phyloP scores from a whole-genome alignment of 768 basidiomycete species.

The Pulveroboletus sp. region DNA sequence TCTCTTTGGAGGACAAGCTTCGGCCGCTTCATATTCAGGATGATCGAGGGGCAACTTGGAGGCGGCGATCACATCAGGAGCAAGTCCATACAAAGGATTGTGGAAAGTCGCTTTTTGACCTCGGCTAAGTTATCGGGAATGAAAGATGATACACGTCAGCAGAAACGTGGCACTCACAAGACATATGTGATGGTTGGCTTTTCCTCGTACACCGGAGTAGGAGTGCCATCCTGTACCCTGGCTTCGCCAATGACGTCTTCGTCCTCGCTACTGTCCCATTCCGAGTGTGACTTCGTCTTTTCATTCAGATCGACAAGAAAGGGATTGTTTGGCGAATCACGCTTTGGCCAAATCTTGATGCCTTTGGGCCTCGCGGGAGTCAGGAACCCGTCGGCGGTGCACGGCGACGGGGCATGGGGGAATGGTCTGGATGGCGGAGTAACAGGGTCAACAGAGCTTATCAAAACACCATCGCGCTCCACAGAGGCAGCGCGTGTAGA shows the following conservation, averaged over 20 bases:
- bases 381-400: conserved; percentile 22
- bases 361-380: conserved; percentile 39
- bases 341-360: conserved; percentile 34
- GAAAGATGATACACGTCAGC: not conserved
- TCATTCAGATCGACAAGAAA: conserved; percentile 46
- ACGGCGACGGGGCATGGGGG: conserved; percentile 20
- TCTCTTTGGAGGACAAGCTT: conserved; percentile 50
- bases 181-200: conserved; percentile 65
- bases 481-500: conserved; percentile 26
- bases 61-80: conserved; percentile 36
- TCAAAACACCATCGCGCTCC: conserved; percentile 10
- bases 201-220: conserved; percentile 41
- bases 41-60: conserved; percentile 56
- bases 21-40: conserved; percentile 59
- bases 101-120: conserved; percentile 58
- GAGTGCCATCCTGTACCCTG: conserved; percentile 34
- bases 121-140: conserved; percentile 43
- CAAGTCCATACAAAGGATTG: conserved; percentile 57
- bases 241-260: conserved; percentile 32
- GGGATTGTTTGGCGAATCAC: conserved; percentile 70
- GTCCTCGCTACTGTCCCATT: conserved; percentile 34
- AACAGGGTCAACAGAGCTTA: conserved; percentile 16
- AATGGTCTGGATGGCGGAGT: conserved; percentile 24
- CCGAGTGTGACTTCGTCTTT: conserved; percentile 16
- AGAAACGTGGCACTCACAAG: conserved; percentile 47